Conservation (phyloP, 2,329 filamentous ascomycete species). For the Apiospora hydei region DNA sequence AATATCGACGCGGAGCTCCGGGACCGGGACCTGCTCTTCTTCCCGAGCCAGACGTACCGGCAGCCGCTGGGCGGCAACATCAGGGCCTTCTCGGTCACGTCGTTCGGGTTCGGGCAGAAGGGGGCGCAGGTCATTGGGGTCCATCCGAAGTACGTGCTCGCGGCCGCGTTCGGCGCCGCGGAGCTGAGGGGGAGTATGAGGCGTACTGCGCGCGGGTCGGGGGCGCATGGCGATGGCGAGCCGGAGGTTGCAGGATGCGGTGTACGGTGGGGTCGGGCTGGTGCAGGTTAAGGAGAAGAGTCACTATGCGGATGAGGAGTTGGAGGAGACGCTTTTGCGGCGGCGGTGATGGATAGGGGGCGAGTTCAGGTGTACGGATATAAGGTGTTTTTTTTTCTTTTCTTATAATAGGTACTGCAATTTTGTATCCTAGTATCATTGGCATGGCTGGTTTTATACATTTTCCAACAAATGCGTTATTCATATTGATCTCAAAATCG, state of each 20-base stretch:
- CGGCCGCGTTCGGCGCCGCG: slow-evolving; percentile 29
- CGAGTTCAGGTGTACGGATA: not conserved
- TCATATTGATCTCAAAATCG: no score
- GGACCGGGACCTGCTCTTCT: slow-evolving; percentile 43
- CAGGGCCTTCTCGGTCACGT: slow-evolving; percentile 48
- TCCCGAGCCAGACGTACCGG: slow-evolving; percentile 33
- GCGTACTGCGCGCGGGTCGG: slow-evolving; percentile 28
- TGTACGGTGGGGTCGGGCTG: not conserved
- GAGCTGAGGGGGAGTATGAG: slow-evolving; percentile 31
- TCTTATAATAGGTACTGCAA: no score
- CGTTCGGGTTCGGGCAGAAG: slow-evolving; percentile 55
- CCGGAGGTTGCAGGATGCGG: slow-evolving; percentile 1
- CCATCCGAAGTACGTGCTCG: slow-evolving; percentile 45
- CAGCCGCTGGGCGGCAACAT: not conserved
- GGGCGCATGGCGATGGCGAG: slow-evolving; percentile 1
- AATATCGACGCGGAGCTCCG: slow-evolving; percentile 43
- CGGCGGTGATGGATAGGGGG: not conserved
- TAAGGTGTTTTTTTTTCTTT: no score
- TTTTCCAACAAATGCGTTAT: no score
- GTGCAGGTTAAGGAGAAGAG: slow-evolving; percentile 26
- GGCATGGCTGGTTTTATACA: no score
- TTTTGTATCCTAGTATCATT: no score
- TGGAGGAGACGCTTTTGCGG: slow-evolving; percentile 14
- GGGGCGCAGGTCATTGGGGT: slow-evolving; percentile 47
- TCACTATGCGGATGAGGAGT: slow-evolving; percentile 1